Evolutionary conservation across 495 filamentous ascomycete species (phyloP), one percentile per base, ranked within the genome.

Genomic region (Glarea lozoyensis): DNA sequence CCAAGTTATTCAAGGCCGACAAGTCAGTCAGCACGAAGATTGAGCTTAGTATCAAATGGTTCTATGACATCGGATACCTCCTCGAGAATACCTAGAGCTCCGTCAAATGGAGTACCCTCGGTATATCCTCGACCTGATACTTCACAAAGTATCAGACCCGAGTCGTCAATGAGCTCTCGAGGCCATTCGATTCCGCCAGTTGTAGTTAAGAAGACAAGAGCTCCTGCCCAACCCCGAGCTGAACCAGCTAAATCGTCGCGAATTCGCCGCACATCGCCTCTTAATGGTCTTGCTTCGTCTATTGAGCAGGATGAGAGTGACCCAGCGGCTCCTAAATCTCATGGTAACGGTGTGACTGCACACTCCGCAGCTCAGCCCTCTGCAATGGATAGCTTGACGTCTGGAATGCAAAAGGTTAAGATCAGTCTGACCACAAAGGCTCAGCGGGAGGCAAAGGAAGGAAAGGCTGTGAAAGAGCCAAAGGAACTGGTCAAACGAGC

Each of bases 361-460:
- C 30, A 21, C 12, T 22, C 10, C 16, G 13, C 49, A 6, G 27
- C 47, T 24, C 15, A 41, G 31, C 36, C 23, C 45, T 69, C 60
- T 27, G 73, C 73, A 31, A 57, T 89, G 16, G 82, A 89, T 37
- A 65, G 61, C 16, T 61, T 92, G 22, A 71, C 82, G 0, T 66
- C 70, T n/a, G 76, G 76, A 10, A 70, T 90, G 59, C 81, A 81
- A 52, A 83, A 78, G 50, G 79, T 93, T 50, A 89, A 81, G 52
- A 67, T 93, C 36, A 85, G 79, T 32, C 66, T 90, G 30, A 68
- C 84, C 0, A 76, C 82, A 0, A 76, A 81, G 18, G 78, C 86
- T 43, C 80, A 86, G 54, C 72, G 81, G 42, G 82, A 84, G 24
- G 73, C 73, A 4, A 64, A 70, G n/a, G n/a, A n/a, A n/a, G n/a